Evolutionary conservation across 2,329 filamentous ascomycete genomes (phyloP), one percentile per base, ranked within the genome.

Genomic region (Claviceps sp.): DNA sequence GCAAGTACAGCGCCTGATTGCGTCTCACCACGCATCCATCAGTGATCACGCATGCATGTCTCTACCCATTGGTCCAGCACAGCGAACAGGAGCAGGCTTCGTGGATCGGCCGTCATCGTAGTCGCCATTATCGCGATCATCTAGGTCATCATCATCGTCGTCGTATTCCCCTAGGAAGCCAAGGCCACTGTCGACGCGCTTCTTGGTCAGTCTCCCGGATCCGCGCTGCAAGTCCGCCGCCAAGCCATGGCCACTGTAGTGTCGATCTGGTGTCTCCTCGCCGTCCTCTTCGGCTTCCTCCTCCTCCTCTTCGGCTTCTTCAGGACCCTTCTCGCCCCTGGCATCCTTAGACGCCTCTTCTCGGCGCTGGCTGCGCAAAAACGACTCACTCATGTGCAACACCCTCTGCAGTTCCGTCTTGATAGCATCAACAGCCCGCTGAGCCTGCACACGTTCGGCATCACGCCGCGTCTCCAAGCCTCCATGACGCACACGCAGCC

Each of bases 131-230:
- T 34, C 9, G 9, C 4, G 30, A 34, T 34, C 4, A 11, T 11
- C 30, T 11, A 34, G 9, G 9, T 9, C 30, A 34, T 34, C 30
- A 34, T 41, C 58, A 36, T 68, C 66, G 18, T 67, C 62, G 51
- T 73, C 72, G 38, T 78, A 76, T 59, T 80, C 77, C 30, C 77
- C 75, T 61, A 79, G 56, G 24, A 81, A 66, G 0, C 76, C 76
- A 48, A 81, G 59, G 0, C 77, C 78, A 51, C 75, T 79, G 60
- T 81, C 78, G 56, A 73, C 71, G 53, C 71, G 68, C 54, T 75
- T 70, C 54, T 67, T 56, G 18, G 52, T 67, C 65, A 4, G n/a
- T 41, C 9, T 41, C 38, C 18, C 37, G 37, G 13, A 16, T 1
- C 11, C 14, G 14, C 16, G 16, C 38, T 41, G 38, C 38, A n/a